These are phyloP conservation scores for Austroboletus novae-zelandiae DNA, from an alignment of 1,284 basidiomycete species.

Conservation along the genomic window DNA sequence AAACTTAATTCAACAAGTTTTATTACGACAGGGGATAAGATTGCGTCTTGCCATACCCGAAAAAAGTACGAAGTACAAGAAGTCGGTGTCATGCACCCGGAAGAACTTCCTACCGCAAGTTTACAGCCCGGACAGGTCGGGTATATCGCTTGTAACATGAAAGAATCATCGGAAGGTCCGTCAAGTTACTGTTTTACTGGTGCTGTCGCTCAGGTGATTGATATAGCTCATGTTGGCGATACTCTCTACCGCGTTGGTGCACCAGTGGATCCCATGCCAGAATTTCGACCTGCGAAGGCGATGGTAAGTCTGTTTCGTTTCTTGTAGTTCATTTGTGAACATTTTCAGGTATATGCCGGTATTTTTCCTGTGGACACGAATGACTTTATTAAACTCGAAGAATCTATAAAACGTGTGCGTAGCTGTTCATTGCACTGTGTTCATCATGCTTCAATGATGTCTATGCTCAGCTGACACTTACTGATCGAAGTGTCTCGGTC, in stretches of 20 bases:
- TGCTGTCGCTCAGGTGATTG: constrained; percentile 10
- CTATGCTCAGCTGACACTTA: constrained; percentile 67
- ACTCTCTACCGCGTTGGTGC: constrained; percentile 83
- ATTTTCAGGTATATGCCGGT: constrained; percentile 84
- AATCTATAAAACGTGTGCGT: constrained; percentile 87
- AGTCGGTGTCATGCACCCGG: constrained; percentile 90
- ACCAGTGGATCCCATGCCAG: constrained; percentile 82
- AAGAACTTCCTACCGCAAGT: constrained; percentile 70
- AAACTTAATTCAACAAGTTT: background rate
- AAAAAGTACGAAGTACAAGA: constrained; percentile 94
- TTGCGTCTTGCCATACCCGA: constrained; percentile 81
- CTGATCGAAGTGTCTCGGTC: constrained; percentile 89
- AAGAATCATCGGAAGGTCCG: constrained; percentile 92
- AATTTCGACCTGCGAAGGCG: constrained; percentile 89
- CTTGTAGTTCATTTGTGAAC: background rate
- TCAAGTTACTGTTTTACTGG: background rate
- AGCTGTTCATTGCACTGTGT: background rate
- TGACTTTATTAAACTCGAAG: constrained; percentile 93
- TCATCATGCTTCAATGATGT: constrained; percentile 9
- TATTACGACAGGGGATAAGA: constrained; percentile 71
- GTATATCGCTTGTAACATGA: constrained; percentile 94
- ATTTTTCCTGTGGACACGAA: constrained; percentile 91
- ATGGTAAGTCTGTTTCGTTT: constrained; percentile 59
- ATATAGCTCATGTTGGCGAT: constrained; percentile 85
- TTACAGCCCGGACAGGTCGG: constrained; percentile 90